These are phyloP conservation scores for Didymella lethalis DNA, from an alignment of 2,329 filamentous ascomycete species.

Conservation along the genomic window DNA sequence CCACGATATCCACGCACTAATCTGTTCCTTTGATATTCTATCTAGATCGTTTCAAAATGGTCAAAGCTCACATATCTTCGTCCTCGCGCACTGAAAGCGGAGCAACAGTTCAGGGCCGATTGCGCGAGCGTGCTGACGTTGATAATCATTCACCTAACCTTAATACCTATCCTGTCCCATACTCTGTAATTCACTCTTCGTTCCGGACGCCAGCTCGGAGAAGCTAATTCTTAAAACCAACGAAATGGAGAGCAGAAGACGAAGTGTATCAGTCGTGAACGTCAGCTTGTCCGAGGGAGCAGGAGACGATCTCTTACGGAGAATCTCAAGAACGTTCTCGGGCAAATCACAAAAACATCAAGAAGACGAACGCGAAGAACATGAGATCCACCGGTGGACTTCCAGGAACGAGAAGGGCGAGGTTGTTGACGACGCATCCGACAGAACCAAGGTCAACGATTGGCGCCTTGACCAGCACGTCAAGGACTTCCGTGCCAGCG, in stretches of 20 bases:
- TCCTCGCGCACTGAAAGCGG: slow-evolving; percentile 3
- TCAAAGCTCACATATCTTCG: background rate
- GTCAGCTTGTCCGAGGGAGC: slow-evolving; percentile 16
- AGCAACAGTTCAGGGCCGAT: slow-evolving; percentile 4
- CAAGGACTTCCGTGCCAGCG: slow-evolving; percentile 28
- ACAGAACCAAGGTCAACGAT: slow-evolving; percentile 30
- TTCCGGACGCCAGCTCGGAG: background rate
- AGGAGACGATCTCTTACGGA: slow-evolving; percentile 27
- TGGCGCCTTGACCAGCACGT: slow-evolving; percentile 35
- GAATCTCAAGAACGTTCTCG: slow-evolving; percentile 30
- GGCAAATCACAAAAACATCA: slow-evolving; percentile 25
- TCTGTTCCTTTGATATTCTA: background rate
- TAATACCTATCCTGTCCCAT: background rate
- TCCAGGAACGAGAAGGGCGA: slow-evolving; percentile 14
- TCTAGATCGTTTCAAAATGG: slow-evolving; percentile 1
- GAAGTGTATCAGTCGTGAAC: slow-evolving; percentile 17
- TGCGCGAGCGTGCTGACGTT: background rate
- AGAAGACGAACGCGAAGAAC: slow-evolving; percentile 12
- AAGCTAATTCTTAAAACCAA: background rate
- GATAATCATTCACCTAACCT: background rate
- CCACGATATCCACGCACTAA: slow-evolving; percentile 10
- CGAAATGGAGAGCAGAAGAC: slow-evolving; percentile 19
- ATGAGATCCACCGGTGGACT: slow-evolving; percentile 14
- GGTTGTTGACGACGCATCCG: slow-evolving; percentile 21
- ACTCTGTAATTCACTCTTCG: background rate